Base-by-base conservation (phyloP, 768 basidiomycete genomes). In the Mycena indigotica region DNA sequence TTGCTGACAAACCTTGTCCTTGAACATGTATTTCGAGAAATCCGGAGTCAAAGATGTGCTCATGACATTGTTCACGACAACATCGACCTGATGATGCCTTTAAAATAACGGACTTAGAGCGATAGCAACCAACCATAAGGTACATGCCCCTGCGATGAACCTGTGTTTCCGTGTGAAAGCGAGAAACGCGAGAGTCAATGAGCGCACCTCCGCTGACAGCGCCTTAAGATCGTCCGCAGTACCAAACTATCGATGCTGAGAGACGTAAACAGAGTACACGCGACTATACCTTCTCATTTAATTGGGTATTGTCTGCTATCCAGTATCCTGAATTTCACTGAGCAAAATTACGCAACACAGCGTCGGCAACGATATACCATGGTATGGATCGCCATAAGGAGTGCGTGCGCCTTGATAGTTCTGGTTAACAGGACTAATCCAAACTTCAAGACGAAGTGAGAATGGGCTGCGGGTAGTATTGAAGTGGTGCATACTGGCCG, bases 51-150 rank as follows among this genome's bases (percentile, higher is more conserved):
- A 76, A 2, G 84, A 81, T 3, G 84, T 82, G 1, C 87, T 75
- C 80, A 92, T 93, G 50, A 95, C 91, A 70, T 94, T 89, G 70
- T 95, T 95, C 29, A 89, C 84, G 35, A 95, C 89, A 28, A 90
- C 72, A 66, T 94, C 92, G 48, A 93, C 61, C 61, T 62, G 44
- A 23, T 12, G 28, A 10, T 23, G 25, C 24, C 4, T 21, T 15
- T 30, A 12, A 21, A 0, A 19, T 5, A 5, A 5, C 25, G 5
- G n/a, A 12, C 21, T 35, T 15, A 28, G 4, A 17, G 40, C 15
- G 32, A 2, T 6, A n/a, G n/a, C n/a, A n/a, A 8, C 28, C 29
- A 49, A 62, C 85, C 90, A 93, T 93, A 60, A 94, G 75, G 69
- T 87, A 92, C 93, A 94, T 94, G 53, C 81, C 82, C 30, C 89